Conservation (phyloP, 768 basidiomycete genomes). For the Antrodiella citrinella region DNA sequence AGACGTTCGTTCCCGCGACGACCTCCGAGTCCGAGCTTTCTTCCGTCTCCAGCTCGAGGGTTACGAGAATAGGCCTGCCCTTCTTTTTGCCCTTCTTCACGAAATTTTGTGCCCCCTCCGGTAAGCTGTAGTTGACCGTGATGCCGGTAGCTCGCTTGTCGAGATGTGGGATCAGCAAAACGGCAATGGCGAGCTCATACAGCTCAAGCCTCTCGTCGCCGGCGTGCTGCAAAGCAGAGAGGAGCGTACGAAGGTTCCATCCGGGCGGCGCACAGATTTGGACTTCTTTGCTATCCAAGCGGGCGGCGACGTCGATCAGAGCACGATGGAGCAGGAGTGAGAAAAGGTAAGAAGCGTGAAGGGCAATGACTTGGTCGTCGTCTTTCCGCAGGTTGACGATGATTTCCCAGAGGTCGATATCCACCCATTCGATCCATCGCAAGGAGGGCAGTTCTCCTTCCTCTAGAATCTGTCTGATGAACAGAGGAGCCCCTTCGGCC, state of each 20-base stretch:
- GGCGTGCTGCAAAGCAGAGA: not conserved
- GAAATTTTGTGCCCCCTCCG: not conserved
- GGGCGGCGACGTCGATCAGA: not conserved
- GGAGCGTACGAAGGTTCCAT: not conserved
- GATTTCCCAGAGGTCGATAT: not conserved
- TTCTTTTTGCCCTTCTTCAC: not conserved
- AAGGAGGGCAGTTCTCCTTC: not conserved
- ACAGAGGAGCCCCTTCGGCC: not conserved
- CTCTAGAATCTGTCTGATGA: not conserved
- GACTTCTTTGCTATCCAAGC: not conserved
- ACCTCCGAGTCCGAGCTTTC: not conserved
- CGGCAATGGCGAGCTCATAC: not conserved
- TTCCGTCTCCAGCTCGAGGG: not conserved
- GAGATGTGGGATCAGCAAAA: not conserved
- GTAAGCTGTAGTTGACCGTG: not conserved
- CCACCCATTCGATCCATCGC: not conserved
- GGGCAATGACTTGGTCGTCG: not conserved
- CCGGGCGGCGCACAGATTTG: not conserved
- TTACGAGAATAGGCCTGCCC: not conserved
- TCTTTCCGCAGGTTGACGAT: not conserved
- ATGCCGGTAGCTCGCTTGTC: not conserved
- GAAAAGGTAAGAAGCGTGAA: not conserved
- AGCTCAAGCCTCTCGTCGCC: not conserved
- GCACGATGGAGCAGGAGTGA: not conserved
- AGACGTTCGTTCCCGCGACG: not conserved